These are phyloP conservation scores for Saccharomyces paradoxus DNA, from an alignment of 805 yeast species.

Conservation along the genomic window DNA sequence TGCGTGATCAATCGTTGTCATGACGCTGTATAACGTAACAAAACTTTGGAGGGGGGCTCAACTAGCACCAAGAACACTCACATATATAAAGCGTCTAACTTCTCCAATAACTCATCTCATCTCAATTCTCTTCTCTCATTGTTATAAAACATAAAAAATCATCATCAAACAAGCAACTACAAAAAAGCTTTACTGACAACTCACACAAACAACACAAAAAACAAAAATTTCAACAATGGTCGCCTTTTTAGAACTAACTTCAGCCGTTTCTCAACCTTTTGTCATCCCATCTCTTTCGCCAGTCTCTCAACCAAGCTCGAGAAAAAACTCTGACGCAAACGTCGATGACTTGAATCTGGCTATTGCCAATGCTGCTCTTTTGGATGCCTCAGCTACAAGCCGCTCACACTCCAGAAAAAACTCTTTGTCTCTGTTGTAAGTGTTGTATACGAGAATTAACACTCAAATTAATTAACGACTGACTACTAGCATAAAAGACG, in stretches of 20 bases:
- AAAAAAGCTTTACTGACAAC: slow-evolving; percentile 4
- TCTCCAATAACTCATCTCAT: neutral
- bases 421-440: slow-evolving; percentile 11
- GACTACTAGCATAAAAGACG: neutral
- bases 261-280: slow-evolving; percentile 53
- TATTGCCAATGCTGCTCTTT: slow-evolving; percentile 1
- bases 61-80: neutral
- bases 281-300: slow-evolving; percentile 60
- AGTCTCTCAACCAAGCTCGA: slow-evolving; percentile 32
- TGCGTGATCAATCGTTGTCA: neutral
- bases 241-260: slow-evolving; percentile 46
- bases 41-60: neutral
- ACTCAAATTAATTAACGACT: too few relatives aligned
- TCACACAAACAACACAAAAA: slow-evolving; percentile 6
- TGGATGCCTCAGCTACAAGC: neutral
- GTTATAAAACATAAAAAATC: neutral
- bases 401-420: slow-evolving; percentile 8
- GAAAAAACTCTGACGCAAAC: slow-evolving; percentile 24
- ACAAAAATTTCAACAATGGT: slow-evolving; percentile 9
- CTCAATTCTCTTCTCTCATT: neutral
- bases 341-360: slow-evolving; percentile 2
- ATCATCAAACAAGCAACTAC: slow-evolving; percentile 4
- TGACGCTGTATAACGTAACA: neutral
- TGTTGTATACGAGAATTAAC: neutral
- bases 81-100: neutral